These are phyloP conservation scores for Myxozyma mucilagina DNA, from an alignment of 805 yeast species.

Conservation along the genomic window DNA sequence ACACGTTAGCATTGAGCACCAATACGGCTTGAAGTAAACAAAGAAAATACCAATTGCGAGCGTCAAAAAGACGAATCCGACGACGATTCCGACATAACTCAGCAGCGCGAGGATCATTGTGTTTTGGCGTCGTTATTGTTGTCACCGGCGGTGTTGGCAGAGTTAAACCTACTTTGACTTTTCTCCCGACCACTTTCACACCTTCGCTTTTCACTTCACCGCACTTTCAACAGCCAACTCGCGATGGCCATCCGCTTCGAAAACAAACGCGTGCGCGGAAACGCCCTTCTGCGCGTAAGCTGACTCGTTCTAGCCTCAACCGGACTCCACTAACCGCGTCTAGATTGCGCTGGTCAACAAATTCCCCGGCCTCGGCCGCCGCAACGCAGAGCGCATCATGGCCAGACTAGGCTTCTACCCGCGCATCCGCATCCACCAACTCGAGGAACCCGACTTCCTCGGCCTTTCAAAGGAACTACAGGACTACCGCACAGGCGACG, in stretches of 20 bases:
- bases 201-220: background rate
- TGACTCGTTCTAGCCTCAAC: no score
- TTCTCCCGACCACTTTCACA: background rate
- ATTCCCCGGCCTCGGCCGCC: constrained; percentile 83
- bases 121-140: background rate
- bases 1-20: constrained; percentile 46
- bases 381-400: constrained; percentile 72
- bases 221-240: background rate
- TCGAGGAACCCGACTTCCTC: constrained; percentile 83
- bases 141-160: no score
- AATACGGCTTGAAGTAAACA: constrained; percentile 34
- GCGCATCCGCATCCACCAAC: constrained; percentile 89
- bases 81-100: constrained; percentile 59
- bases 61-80: constrained; percentile 63
- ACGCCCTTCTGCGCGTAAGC: constrained; percentile 30
- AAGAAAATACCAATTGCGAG: constrained; percentile 45
- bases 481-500: constrained; percentile 78
- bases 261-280: constrained; percentile 33
- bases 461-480: constrained; percentile 84
- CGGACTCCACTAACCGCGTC: background rate
- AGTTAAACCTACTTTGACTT: background rate
- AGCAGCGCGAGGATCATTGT: constrained; percentile 59
- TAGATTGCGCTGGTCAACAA: constrained; percentile 70
- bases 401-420: constrained; percentile 91
- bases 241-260: constrained; percentile 20